phyloP scores from a whole-genome alignment of 2,329 filamentous ascomycete species.

The Mycosphaerella arachidis region DNA sequence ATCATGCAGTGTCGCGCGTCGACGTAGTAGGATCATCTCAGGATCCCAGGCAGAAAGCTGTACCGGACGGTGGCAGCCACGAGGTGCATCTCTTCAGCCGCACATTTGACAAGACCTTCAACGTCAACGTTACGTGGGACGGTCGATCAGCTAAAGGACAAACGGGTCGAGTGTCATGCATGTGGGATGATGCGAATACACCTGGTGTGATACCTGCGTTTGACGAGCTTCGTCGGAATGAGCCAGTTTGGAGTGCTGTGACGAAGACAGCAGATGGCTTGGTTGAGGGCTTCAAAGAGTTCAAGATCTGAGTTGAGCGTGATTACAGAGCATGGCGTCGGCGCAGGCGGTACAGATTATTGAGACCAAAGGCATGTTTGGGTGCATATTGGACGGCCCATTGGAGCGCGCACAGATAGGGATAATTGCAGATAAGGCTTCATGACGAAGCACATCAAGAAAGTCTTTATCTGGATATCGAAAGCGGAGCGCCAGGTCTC shows the following conservation, averaged over 20 bases:
- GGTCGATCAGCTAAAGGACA: slow-evolving; percentile 39
- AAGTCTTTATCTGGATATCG: too few species aligned
- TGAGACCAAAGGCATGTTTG: background rate
- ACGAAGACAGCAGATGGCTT: slow-evolving; percentile 73
- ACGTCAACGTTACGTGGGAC: slow-evolving; percentile 65
- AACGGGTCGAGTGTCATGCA: slow-evolving; percentile 66
- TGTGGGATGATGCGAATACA: slow-evolving; percentile 82
- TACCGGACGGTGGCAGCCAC: slow-evolving; percentile 58
- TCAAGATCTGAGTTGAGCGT: slow-evolving; percentile 35
- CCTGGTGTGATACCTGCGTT: slow-evolving; percentile 71
- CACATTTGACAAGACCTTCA: slow-evolving; percentile 72
- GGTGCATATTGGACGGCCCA: background rate
- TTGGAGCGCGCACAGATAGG: background rate
- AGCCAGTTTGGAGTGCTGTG: slow-evolving; percentile 73
- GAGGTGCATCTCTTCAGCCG: slow-evolving; percentile 78
- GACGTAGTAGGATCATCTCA: slow-evolving; percentile 49
- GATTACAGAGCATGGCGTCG: background rate
- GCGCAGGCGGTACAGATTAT: background rate
- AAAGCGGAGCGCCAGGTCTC: too few species aligned
- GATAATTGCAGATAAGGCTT: background rate
- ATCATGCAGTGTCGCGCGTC: slow-evolving; percentile 62
- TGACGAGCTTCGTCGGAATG: slow-evolving; percentile 71
- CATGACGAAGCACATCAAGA: background rate
- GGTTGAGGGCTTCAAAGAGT: slow-evolving; percentile 72
- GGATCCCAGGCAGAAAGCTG: slow-evolving; percentile 26